Conservation (phyloP, 1,284 basidiomycete genomes). For the Somion occarium region DNA sequence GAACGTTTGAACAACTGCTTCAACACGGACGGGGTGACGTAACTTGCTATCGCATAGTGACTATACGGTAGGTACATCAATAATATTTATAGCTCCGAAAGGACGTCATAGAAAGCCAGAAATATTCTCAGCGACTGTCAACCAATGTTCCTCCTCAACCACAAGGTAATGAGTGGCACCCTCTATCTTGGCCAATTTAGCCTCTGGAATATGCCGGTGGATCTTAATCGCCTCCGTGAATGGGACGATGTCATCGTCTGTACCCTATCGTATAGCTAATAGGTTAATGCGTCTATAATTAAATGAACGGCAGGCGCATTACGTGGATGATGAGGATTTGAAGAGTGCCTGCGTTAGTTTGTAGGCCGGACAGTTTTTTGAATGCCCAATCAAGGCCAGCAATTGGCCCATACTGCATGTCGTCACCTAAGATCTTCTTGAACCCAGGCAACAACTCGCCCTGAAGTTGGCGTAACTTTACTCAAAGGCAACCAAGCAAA, state of each 20-base stretch:
- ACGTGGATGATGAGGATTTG: conserved; percentile 59
- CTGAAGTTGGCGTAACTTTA: conserved; percentile 19
- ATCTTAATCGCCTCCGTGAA: conserved; percentile 54
- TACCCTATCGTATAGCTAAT: conserved; percentile 39
- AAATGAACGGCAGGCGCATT: conserved; percentile 17
- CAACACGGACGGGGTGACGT: too few species aligned
- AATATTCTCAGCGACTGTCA: conserved; percentile 36
- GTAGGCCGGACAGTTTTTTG: conserved; percentile 14
- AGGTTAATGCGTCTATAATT: neutral
- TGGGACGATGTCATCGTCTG: conserved; percentile 56
- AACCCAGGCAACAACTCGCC: conserved; percentile 19
- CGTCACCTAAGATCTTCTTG: conserved; percentile 16
- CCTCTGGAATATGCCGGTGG: conserved; percentile 43
- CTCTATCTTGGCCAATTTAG: conserved; percentile 51
- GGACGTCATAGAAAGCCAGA: conserved; percentile 36
- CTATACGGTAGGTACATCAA: too few species aligned
- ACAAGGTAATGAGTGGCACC: conserved; percentile 45
- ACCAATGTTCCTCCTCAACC: conserved; percentile 48
- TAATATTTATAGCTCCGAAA: too few species aligned
- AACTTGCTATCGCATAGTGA: too few species aligned
- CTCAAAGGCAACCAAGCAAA: neutral
- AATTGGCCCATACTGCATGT: conserved; percentile 20
- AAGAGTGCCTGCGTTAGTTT: conserved; percentile 24
- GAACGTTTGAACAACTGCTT: too few species aligned
- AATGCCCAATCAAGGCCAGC: conserved; percentile 19